phyloP scores from a whole-genome alignment of 2,329 filamentous ascomycete species.

The Dryadomyces quercus-mongolicae region DNA sequence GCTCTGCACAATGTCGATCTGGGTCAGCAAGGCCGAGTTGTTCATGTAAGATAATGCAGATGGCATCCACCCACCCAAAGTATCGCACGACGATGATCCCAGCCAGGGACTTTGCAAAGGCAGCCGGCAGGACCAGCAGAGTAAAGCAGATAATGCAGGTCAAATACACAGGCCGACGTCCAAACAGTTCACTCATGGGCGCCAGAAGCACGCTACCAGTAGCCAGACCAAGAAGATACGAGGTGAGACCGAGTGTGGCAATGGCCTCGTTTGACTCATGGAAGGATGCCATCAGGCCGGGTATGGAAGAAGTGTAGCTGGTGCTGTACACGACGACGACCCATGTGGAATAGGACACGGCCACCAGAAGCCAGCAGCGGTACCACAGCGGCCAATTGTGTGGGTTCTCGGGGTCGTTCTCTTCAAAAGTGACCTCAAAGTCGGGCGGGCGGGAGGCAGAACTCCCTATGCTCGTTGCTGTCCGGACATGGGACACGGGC shows the following conservation, averaged over 20 bases:
- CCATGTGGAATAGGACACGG: slow-evolving; percentile 30
- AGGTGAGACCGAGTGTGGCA: slow-evolving; percentile 60
- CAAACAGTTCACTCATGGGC: slow-evolving; percentile 57
- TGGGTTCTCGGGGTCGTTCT: slow-evolving; percentile 48
- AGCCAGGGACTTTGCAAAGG: slow-evolving; percentile 49
- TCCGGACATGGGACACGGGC: slow-evolving; percentile 25
- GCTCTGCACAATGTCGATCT: slow-evolving; percentile 12
- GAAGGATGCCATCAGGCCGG: slow-evolving; percentile 55
- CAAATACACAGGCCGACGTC: slow-evolving; percentile 52
- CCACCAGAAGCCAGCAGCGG: slow-evolving; percentile 25
- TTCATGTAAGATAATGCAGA: slow-evolving; percentile 3
- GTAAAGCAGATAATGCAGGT: slow-evolving; percentile 49
- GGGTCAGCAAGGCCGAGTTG: not conserved
- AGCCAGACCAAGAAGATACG: slow-evolving; percentile 61
- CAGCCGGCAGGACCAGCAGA: slow-evolving; percentile 58
- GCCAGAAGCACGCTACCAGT: slow-evolving; percentile 59
- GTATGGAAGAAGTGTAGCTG: slow-evolving; percentile 58
- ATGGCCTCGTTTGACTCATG: slow-evolving; percentile 36
- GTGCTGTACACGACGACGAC: slow-evolving; percentile 56
- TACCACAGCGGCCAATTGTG: slow-evolving; percentile 51
- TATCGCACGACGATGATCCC: slow-evolving; percentile 57
- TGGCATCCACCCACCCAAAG: slow-evolving; percentile 34
- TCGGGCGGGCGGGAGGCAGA: slow-evolving; percentile 31
- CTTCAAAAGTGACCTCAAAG: slow-evolving; percentile 58
- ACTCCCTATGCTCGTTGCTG: slow-evolving; percentile 26